Evolutionary conservation across 2,329 filamentous ascomycete species (phyloP).

Genomic region (Claviceps paspali): DNA sequence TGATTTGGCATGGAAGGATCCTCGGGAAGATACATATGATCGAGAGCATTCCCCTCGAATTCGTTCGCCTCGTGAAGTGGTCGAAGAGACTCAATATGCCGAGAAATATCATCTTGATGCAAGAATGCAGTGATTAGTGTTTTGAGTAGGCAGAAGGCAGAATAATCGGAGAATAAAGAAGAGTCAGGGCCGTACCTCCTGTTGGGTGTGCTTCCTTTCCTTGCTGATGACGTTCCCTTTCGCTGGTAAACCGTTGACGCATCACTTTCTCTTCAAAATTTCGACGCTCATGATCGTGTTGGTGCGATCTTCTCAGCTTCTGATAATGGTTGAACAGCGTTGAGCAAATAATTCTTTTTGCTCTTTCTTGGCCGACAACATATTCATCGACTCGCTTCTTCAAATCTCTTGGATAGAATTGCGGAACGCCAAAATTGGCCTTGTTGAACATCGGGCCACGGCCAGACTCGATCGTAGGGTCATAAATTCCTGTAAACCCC

Average conservation of each 20-base stretch:
- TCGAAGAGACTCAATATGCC: constrained; percentile 32
- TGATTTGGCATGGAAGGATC: constrained; percentile 27
- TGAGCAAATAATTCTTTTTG: constrained; percentile 84
- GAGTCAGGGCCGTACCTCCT: constrained; percentile 45
- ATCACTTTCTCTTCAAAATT: constrained; percentile 46
- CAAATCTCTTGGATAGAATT: constrained; percentile 52
- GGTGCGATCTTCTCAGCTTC: constrained; percentile 60
- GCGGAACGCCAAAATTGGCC: constrained; percentile 40
- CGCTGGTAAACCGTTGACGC: constrained; percentile 55
- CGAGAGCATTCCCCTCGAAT: constrained; percentile 17
- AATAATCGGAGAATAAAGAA: background rate
- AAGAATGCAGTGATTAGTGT: too few relatives aligned
- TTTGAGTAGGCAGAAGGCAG: background rate
- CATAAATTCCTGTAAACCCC: constrained; percentile 44
- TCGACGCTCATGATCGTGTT: constrained; percentile 56
- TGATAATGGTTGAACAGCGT: constrained; percentile 97
- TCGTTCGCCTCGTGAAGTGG: constrained; percentile 22
- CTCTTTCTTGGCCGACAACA: constrained; percentile 87
- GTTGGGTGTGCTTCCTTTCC: constrained; percentile 52
- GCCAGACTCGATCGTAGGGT: constrained; percentile 35
- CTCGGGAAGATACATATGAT: constrained; percentile 34
- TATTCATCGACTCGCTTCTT: constrained; percentile 91
- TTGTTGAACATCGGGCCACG: constrained; percentile 47
- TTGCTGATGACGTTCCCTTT: constrained; percentile 42
- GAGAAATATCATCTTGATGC: constrained; percentile 36